Base-by-base conservation (phyloP, 306 rosid genomes). In the Morella rubra region DNA sequence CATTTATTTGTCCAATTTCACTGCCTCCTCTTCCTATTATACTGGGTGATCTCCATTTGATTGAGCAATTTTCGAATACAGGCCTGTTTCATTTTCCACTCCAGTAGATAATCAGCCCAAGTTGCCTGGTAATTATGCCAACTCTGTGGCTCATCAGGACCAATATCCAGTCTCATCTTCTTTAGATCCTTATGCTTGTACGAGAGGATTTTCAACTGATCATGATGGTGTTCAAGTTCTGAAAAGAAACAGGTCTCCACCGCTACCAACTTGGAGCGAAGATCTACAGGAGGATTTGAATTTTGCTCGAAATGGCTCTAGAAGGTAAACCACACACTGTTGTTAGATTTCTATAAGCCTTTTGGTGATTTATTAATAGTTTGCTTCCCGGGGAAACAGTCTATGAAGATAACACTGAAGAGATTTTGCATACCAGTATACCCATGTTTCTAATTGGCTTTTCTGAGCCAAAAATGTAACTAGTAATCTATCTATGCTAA, bases 191-290 rank as follows among this genome's bases (percentile, higher is more conserved):
- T 81, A 74, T 79, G 87, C 76, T 74, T 80, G 79, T 54, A 82
- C 58, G 37, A 73, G 82, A 80, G 83, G 75, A 81, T 66, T 80
- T 75, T 51, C 74, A 2, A 73, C 81, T 18, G 81, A 65, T 79
- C 55, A 46, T 76, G 82, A 76, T 56, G 80, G 61, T 62, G 80
- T 54, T 64, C 90, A 85, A 77, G 89, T 76, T 69, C 80, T 79
- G 73, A 84, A 89, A 84, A 83, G 89, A 83, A 80, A 76, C 55
- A 84, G 88, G 85, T 88, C 89, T 69, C 88, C 93, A 60, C 77
- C 87, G 81, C 51, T 80, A 76, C 81, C 75, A n/a, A 18, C 66
- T 67, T 75, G 49, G 40, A 74, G 49, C 73, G 66, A 76, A 62
- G 73, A 16, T 73, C 64, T 72, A 42, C 83, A 6, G 47, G 79